phyloP scores from a whole-genome alignment of 768 basidiomycete species.

The Amanita inopinata region DNA sequence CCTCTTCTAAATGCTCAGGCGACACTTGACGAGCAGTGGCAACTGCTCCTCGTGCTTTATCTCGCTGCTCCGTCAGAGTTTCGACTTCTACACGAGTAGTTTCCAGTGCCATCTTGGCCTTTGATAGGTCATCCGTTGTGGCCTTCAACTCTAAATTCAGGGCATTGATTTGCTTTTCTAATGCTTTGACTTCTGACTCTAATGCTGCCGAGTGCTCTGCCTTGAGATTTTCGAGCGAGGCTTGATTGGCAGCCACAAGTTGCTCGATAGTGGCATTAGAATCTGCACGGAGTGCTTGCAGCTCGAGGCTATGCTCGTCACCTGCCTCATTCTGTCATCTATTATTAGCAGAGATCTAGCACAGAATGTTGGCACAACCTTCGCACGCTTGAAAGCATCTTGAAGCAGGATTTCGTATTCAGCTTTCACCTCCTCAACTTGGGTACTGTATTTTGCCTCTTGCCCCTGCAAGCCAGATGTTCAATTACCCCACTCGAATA shows the following conservation, averaged over 20 bases:
- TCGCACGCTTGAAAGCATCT: conserved; percentile 70
- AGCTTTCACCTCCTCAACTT: conserved; percentile 54
- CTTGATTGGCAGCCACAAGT: conserved; percentile 51
- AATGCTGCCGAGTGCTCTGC: conserved; percentile 53
- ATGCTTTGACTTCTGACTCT: conserved; percentile 41
- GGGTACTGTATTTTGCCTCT: conserved; percentile 57
- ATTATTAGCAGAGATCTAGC: too few species aligned
- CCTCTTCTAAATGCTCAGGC: conserved; percentile 43
- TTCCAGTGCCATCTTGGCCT: conserved; percentile 56
- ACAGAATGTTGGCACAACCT: conserved; percentile 38
- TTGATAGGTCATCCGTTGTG: conserved; percentile 73
- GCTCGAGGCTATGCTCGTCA: conserved; percentile 54
- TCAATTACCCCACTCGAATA: not conserved
- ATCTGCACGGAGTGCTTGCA: conserved; percentile 58
- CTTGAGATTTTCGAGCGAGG: conserved; percentile 50
- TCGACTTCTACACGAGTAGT: conserved; percentile 45
- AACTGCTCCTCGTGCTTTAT: conserved; percentile 45
- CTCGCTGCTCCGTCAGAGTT: conserved; percentile 50
- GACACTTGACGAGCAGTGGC: conserved; percentile 27
- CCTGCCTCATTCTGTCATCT: conserved; percentile 56
- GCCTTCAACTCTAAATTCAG: conserved; percentile 71
- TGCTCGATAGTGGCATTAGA: conserved; percentile 62
- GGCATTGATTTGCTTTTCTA: conserved; percentile 56
- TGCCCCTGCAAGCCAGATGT: conserved; percentile 36
- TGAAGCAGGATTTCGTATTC: conserved; percentile 54